Percentiles rank a stretch among this genome's conserved stretches.
phyloP scores from a whole-genome alignment of 1,284 basidiomycete genomes.

The Marasmius tenuissimus region DNA sequence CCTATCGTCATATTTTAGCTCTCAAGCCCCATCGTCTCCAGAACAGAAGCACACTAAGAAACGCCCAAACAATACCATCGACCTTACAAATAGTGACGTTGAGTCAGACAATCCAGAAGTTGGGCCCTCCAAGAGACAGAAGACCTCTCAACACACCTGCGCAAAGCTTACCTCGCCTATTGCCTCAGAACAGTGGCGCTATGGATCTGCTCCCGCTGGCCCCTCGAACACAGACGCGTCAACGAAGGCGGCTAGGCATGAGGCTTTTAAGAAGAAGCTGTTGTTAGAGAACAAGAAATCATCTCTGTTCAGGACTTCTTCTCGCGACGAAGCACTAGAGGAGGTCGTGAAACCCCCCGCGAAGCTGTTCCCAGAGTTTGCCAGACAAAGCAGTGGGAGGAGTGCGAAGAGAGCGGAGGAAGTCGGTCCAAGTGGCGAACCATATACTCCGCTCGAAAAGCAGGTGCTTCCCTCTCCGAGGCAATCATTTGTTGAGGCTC shows the following conservation, averaged over 20 bases:
- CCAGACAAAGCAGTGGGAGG: slow-evolving; percentile 31
- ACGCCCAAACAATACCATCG: slow-evolving; percentile 3
- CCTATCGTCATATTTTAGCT: slow-evolving; percentile 11
- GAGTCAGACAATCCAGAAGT: slow-evolving; percentile 3
- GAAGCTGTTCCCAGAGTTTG: slow-evolving; percentile 33
- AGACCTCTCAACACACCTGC: neutral
- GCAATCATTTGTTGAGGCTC: neutral
- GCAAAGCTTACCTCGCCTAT: slow-evolving; percentile 7
- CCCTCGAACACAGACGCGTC: slow-evolving; percentile 24
- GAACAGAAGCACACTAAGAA: slow-evolving; percentile 1
- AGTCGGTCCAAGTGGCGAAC: slow-evolving; percentile 74
- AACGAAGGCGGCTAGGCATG: slow-evolving; percentile 34
- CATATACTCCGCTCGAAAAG: slow-evolving; percentile 83
- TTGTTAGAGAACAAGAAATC: slow-evolving; percentile 42
- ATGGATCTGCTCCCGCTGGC: slow-evolving; percentile 19
- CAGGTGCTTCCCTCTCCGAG: slow-evolving; percentile 49
- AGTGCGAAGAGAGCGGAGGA: slow-evolving; percentile 44
- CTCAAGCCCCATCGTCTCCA: slow-evolving; percentile 1
- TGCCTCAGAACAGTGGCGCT: slow-evolving; percentile 35
- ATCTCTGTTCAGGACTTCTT: slow-evolving; percentile 19
- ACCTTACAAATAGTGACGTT: slow-evolving; percentile 6
- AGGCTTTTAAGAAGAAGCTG: slow-evolving; percentile 57
- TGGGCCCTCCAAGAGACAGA: slow-evolving; percentile 2
- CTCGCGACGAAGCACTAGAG: slow-evolving; percentile 20
- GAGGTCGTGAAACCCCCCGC: slow-evolving; percentile 28